phyloP scores from a whole-genome alignment of 306 rosid species.

The Neltuma alba region DNA sequence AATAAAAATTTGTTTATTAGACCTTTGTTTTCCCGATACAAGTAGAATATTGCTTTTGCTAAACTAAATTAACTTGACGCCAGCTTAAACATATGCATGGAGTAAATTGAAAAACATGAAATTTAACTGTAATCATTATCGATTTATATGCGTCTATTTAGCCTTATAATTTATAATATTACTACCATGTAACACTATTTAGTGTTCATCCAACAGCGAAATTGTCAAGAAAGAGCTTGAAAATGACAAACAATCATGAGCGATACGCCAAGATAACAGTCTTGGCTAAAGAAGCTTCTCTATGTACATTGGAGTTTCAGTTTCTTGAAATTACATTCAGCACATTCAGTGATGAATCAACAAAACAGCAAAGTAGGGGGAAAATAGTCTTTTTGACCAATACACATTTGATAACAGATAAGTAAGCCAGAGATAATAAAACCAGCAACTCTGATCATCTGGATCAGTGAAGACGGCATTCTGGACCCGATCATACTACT shows the following conservation, averaged over 20 bases:
- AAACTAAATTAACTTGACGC: not conserved
- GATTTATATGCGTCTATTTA: not conserved
- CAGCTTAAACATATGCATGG: not conserved
- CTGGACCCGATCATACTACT: conserved; percentile 67
- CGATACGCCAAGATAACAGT: not conserved
- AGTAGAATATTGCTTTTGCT: not conserved
- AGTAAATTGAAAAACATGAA: not conserved
- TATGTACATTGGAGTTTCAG: not conserved
- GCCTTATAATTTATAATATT: not conserved
- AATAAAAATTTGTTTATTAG: not conserved
- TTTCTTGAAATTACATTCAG: conserved; percentile 12
- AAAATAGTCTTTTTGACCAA: not conserved
- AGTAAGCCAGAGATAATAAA: conserved; percentile 92
- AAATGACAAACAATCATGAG: not conserved
- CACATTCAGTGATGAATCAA: not conserved
- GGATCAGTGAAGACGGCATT: conserved; percentile 81
- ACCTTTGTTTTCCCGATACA: not conserved
- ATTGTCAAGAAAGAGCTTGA: conserved; percentile 13
- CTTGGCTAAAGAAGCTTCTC: conserved; percentile 16
- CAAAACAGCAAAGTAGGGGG: conserved; percentile 1
- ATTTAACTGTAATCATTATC: not conserved
- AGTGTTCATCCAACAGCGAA: not conserved
- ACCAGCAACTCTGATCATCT: conserved; percentile 98
- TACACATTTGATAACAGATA: conserved; percentile 69
- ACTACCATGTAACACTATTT: not conserved